A percentile compares a stretch with the other conserved stretches of the same genome.
Conservation (phyloP, 2,329 filamentous ascomycete species). For the Venturiaceae sp. region DNA sequence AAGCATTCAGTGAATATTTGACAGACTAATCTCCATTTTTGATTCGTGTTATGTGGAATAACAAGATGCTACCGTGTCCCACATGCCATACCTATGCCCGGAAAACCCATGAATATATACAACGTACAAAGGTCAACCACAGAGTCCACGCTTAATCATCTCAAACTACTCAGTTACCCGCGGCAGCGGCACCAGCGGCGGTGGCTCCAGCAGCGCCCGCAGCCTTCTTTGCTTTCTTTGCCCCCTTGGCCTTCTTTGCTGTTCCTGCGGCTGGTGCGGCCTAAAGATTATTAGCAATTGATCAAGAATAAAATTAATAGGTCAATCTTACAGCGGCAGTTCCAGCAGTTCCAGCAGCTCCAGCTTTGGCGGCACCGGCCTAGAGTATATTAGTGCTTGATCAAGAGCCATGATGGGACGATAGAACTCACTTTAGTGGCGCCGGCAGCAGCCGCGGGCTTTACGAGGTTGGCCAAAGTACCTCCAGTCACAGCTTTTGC, state of each 20-base stretch:
- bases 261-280: not conserved
- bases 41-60: not conserved
- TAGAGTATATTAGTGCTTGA: too few relatives aligned
- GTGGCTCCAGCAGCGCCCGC: not conserved
- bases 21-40: not conserved
- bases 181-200: not conserved
- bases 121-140: not conserved
- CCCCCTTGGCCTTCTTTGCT: slow-evolving; percentile 3
- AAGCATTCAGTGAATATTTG: too few relatives aligned
- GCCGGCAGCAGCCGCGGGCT: not conserved
- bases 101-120: not conserved
- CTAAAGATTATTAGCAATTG: not conserved
- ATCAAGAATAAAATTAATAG: not conserved
- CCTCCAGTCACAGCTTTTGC: slow-evolving; percentile 2
- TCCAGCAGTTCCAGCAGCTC: not conserved
- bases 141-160: not conserved
- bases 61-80: not conserved
- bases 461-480: not conserved
- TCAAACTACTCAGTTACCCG: not conserved
- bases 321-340: not conserved
- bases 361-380: not conserved
- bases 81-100: not conserved
- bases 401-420: too few relatives aligned
- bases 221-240: not conserved
- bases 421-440: not conserved